Conservation (phyloP, 2,329 filamentous ascomycete genomes). For the Fusarium algeriense region DNA sequence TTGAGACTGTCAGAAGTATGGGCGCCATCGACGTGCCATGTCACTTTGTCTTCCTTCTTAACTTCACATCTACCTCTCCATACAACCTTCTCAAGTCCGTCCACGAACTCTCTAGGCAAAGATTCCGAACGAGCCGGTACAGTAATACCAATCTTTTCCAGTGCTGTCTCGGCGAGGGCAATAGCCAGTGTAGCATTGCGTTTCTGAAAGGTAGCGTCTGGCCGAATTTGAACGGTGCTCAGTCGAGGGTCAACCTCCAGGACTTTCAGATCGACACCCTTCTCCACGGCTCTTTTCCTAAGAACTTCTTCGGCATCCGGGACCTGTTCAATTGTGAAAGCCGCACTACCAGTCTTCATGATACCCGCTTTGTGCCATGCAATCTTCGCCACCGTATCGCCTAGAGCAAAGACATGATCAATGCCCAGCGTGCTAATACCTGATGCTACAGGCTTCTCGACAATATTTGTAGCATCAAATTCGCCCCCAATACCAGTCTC, state of each 20-base stretch:
- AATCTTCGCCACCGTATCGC: conserved; percentile 72
- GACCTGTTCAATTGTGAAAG: conserved; percentile 69
- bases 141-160: conserved; percentile 59
- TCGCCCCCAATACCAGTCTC: conserved; percentile 77
- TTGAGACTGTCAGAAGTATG: conserved; percentile 93
- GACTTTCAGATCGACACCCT: conserved; percentile 60
- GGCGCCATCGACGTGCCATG: conserved; percentile 93
- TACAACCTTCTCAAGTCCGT: conserved; percentile 79
- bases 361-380: conserved; percentile 82
- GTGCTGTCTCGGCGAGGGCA: conserved; percentile 63
- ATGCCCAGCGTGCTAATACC: conserved; percentile 76
- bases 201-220: conserved; percentile 69
- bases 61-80: conserved; percentile 84
- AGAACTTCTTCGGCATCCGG: conserved; percentile 61
- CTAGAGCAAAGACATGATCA: conserved; percentile 74
- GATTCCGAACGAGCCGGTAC: conserved; percentile 43
- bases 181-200: conserved; percentile 68
- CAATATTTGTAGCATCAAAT: conserved; percentile 76
- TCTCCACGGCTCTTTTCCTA: conserved; percentile 64
- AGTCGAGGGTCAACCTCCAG: conserved; percentile 62
- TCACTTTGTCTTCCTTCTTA: conserved; percentile 66
- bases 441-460: conserved; percentile 67
- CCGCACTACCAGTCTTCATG: conserved; percentile 70
- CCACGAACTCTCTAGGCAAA: conserved; percentile 74
- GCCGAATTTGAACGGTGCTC: conserved; percentile 60